Evolutionary conservation across 768 basidiomycete species (phyloP), one percentile per base, ranked within the genome.

Genomic region (Cystobasidium ongulense): DNA sequence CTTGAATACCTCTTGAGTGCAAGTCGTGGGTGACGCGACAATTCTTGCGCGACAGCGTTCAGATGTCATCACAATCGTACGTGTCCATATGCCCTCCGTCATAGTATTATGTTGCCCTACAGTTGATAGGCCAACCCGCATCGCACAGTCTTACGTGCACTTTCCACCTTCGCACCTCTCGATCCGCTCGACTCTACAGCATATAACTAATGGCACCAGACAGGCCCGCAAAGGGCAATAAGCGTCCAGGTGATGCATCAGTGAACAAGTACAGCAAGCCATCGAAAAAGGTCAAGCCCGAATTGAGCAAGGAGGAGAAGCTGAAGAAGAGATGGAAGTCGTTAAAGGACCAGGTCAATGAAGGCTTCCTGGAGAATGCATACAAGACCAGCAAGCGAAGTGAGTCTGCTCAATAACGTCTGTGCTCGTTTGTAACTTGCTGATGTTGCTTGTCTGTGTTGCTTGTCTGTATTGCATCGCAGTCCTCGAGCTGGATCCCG

Each of bases 291-390:
- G 43, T 59, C 53, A 54, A 59, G 54, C 68, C 68, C 10, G 68
- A 57, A 29, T 29, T 59, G 25, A 33, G 29, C 11, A 54, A 36
- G 17, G 53, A 71, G 35, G 68, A 71, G 68, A 33, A 59, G 36
- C 36, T 71, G 53, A 52, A 61, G 27, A 71, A 71, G 68, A 59
- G n/a, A 21, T 71, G 54, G 52, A 54, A 43, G 52, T 65, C 78
- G 2, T 75, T 83, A 54, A 80, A 80, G 66, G 81, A 80, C 75
- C 83, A 83, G 72, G 78, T 83, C 61, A 77, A 81, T 38, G 80
- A 77, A 15, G 80, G 78, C 0, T 75, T 80, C 73, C 77, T 81
- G 65, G 63, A 75, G 5, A 79, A 80, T 53, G 82, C 81, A 2
- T 78, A 82, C 75, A 81, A 80, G 77, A 82, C 82, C 1, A 78